Evolutionary conservation across 768 basidiomycete species (phyloP), one percentile per base, ranked within the genome.

Genomic region (Naganishia randhawae): DNA sequence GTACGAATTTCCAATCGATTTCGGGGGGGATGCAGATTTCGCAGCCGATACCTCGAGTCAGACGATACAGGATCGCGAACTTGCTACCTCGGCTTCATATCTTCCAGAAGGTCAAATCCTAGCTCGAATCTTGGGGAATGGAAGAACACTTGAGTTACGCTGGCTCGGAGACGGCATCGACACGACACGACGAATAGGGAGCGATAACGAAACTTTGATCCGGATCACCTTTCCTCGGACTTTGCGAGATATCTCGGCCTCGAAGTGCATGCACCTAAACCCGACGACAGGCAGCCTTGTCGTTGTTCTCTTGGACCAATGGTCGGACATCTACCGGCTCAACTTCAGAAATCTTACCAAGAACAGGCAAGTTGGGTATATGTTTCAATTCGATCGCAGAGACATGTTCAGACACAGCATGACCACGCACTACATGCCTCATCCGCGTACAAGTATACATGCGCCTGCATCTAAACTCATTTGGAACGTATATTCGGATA

Each of bases 101-200:
- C 66, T 74, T 41, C 64, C 71, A 27, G 51, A 67, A 2, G 70
- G 70, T 48, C 68, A 72, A 14, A 67, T 75, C 33, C 66, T 77
- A 14, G 74, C 73, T 22, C 65, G 77, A 53, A 51, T 70, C 19
- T 72, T 77, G 50, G 69, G 73, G 33, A 77, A 78, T 63, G 76
- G 74, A 19, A 71, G 74, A 50, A 71, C 67, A 13, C 70, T 78
- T 27, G 77, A 78, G 54, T 71, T 78, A 1, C 50, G 77, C 37
- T 61, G 57, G 57, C 35, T 61, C 6, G 57, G 57, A 61, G 50
- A 67, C 33, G 33, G 55, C 29, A 48, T 35, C 14, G 19, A 37
- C n/a, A 48, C 66, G 29, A 42, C 29, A 9, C 27, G 41, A 31
- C 41, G 42, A 22, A 48, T 35, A 35, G 22, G 17, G 6, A 41